Conservation (phyloP, 441 rosid species). For the Erodium moschatum region DNA sequence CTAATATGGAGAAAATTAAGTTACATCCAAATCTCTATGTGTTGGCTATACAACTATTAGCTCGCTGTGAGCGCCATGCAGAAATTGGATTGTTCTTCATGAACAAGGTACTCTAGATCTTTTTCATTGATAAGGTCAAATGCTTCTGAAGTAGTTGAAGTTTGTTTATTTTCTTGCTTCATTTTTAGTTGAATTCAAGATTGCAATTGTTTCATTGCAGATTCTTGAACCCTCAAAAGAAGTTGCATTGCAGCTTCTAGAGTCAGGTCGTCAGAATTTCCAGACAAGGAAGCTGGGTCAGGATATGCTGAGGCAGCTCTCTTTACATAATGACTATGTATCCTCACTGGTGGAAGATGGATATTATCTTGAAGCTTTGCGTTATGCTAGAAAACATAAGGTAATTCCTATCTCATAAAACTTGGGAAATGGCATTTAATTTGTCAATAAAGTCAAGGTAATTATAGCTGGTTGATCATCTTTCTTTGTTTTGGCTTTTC, state of each 20-base stretch:
- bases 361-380: constrained; percentile 79
- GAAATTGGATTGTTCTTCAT: constrained; percentile 65
- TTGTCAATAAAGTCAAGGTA: neutral
- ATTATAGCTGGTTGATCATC: neutral
- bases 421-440: neutral
- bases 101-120: constrained; percentile 57
- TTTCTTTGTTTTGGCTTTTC: neutral
- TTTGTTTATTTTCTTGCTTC: constrained; percentile 5
- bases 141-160: neutral
- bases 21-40: constrained; percentile 62
- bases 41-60: constrained; percentile 64
- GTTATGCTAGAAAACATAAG: constrained; percentile 76
- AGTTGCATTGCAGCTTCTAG: constrained; percentile 86
- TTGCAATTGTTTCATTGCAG: constrained; percentile 31
- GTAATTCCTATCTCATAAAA: constrained; percentile 28
- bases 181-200: constrained; percentile 14
- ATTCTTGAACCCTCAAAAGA: constrained; percentile 91
- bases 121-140: constrained; percentile 7
- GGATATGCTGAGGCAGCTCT: constrained; percentile 91
- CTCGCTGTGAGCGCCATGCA: constrained; percentile 57
- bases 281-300: constrained; percentile 76
- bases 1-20: constrained; percentile 66
- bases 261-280: constrained; percentile 57
- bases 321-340: constrained; percentile 73
- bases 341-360: constrained; percentile 76